Percentiles rank a stretch among this genome's conserved stretches.
phyloP scores from a whole-genome alignment of 306 rosid genomes.

The Fragaria iinumae region DNA sequence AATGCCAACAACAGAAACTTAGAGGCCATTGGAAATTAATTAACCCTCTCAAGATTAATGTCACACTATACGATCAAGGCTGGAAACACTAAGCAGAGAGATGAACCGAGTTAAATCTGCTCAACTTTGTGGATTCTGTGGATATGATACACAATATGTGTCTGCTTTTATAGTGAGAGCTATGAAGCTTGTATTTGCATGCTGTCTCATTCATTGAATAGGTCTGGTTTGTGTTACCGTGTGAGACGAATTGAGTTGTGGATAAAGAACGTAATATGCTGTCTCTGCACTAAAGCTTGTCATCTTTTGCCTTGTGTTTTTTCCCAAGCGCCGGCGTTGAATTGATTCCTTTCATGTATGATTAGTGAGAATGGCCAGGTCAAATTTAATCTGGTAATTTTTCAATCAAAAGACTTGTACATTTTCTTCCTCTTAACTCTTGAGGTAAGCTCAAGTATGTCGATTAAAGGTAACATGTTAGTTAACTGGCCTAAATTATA shows the following conservation, averaged over 20 bases:
- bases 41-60: background rate
- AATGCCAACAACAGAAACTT: conserved; percentile 2
- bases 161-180: conserved; percentile 17
- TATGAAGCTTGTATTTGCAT: background rate
- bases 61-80: background rate
- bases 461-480: too few species aligned
- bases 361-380: background rate
- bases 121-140: background rate
- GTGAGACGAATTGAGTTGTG: background rate
- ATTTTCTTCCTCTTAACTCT: background rate
- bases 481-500: background rate
- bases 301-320: background rate
- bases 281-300: background rate
- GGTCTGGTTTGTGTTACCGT: background rate
- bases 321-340: conserved; percentile 2
- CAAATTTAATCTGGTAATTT: background rate
- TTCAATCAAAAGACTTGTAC: background rate
- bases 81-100: background rate
- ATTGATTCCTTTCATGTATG: background rate
- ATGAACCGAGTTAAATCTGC: background rate
- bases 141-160: background rate
- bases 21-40: conserved; percentile 12
- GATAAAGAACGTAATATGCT: background rate
- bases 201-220: background rate
- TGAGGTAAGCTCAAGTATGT: background rate